These are phyloP conservation scores for Aegle marmelos DNA, from an alignment of 345 rosid genomes.

Conservation along the genomic window DNA sequence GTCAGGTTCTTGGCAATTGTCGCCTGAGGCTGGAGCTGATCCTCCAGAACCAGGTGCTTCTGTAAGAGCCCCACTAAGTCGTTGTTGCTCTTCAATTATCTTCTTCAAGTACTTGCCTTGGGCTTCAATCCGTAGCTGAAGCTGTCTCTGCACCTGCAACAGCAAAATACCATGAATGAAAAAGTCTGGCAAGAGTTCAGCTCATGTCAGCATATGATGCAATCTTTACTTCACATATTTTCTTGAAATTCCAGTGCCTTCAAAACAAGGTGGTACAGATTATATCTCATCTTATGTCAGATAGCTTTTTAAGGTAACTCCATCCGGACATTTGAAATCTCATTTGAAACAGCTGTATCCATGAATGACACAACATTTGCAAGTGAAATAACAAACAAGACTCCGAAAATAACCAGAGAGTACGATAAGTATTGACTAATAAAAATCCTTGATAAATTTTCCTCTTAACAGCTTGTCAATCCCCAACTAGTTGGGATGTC, in stretches of 20 bases:
- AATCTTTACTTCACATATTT: background rate
- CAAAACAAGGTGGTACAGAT: background rate
- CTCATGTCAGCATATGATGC: background rate
- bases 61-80: constrained; percentile 66
- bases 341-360: background rate
- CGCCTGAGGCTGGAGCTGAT: constrained; percentile 43
- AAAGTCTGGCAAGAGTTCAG: background rate
- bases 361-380: background rate
- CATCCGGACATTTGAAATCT: background rate
- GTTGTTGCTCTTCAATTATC: constrained; percentile 97
- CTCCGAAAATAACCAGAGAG: background rate
- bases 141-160: constrained; percentile 92
- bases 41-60: constrained; percentile 46
- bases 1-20: constrained; percentile 52
- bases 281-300: background rate
- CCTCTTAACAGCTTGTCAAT: background rate
- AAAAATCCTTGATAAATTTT: background rate
- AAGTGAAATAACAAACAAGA: background rate
- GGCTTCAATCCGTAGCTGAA: constrained; percentile 95
- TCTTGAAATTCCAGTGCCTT: background rate
- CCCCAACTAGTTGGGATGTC: background rate
- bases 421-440: background rate
- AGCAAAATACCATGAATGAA: constrained; percentile 9
- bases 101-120: constrained; percentile 96
- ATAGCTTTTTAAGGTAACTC: background rate